phyloP scores from a whole-genome alignment of 2,329 filamentous ascomycete genomes.

The Trichoderma oligosporum region DNA sequence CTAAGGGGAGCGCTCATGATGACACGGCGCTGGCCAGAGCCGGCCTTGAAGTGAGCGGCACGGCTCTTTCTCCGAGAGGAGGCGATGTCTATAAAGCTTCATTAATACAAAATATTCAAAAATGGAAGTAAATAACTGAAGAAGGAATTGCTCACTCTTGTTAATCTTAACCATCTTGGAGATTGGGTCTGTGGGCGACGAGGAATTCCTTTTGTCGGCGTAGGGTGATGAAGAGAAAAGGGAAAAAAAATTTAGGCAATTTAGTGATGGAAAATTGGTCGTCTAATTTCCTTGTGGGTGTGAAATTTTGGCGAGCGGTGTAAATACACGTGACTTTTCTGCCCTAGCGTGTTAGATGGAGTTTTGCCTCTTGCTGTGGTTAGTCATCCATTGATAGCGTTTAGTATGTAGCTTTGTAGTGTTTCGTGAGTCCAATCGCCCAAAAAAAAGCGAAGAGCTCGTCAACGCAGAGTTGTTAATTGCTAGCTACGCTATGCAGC shows the following conservation, averaged over 20 bases:
- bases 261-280: conserved; percentile 19
- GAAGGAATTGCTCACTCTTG: conserved; percentile 45
- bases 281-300: conserved; percentile 28
- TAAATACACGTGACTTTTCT: conserved; percentile 33
- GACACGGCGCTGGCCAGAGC: conserved; percentile 86
- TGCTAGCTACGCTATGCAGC: no score
- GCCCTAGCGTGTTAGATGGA: no score
- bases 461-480: no score
- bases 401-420: no score
- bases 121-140: background rate
- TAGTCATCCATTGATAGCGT: background rate
- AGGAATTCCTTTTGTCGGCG: conserved; percentile 24
- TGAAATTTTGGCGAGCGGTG: conserved; percentile 26
- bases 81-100: conserved; percentile 46
- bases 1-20: conserved; percentile 96
- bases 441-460: no score
- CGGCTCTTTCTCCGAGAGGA: conserved; percentile 97
- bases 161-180: conserved; percentile 70
- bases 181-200: conserved; percentile 25
- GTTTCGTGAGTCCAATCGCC: no score
- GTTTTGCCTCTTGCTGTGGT: background rate
- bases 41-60: conserved; percentile 96
- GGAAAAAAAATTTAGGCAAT: background rate
- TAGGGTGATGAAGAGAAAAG: conserved; percentile 29
- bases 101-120: conserved; percentile 8